Conservation (phyloP, 768 basidiomycete species). For the Lentinula raphanica region DNA sequence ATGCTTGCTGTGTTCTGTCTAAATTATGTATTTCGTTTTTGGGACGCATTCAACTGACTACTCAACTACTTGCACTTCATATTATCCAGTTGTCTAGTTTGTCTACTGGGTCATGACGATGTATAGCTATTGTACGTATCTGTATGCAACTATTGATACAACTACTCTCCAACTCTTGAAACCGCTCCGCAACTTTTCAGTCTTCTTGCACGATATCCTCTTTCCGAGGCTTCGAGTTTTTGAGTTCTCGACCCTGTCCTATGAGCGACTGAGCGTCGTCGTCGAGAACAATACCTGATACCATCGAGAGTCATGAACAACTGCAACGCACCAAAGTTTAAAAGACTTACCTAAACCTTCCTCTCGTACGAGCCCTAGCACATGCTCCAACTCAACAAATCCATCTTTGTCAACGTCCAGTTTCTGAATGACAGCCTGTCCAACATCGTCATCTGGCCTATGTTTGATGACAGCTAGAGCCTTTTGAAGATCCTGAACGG, state of each 20-base stretch:
- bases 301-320: constrained; percentile 1
- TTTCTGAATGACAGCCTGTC: constrained; percentile 83
- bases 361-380: constrained; percentile 81
- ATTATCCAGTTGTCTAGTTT: neutral
- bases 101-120: neutral
- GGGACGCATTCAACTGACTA: neutral
- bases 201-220: constrained; percentile 74
- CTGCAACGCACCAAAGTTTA: neutral
- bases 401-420: constrained; percentile 96
- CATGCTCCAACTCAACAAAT: constrained; percentile 92
- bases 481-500: constrained; percentile 82
- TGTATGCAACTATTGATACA: constrained; percentile 5
- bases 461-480: constrained; percentile 93
- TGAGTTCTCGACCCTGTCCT: constrained; percentile 78
- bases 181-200: neutral
- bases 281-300: constrained; percentile 72
- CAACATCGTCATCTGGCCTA: constrained; percentile 83
- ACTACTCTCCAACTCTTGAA: neutral
- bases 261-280: constrained; percentile 80
- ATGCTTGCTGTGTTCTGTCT: no score
- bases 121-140: constrained; percentile 4
- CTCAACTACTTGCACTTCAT: neutral
- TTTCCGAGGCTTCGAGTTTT: constrained; percentile 79
- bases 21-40: neutral
- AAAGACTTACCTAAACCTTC: constrained; percentile 66